Evolutionary conservation across 1,284 basidiomycete genomes (phyloP).

Genomic region (Malassezia caprae): DNA sequence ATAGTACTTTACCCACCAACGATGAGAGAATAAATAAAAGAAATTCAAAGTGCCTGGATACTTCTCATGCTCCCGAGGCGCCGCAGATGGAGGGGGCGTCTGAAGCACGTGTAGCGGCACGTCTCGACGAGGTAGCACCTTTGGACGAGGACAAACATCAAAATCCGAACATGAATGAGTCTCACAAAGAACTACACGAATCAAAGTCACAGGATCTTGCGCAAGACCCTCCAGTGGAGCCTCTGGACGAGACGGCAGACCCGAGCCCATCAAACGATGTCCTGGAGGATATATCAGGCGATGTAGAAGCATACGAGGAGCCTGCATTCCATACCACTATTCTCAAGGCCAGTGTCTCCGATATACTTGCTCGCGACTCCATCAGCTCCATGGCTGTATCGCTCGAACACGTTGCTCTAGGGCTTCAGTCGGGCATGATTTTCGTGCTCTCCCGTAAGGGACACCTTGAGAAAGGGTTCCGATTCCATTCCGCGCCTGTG

Average conservation of each 20-base stretch:
- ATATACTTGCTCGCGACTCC: constrained; percentile 74
- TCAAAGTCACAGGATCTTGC: too few relatives aligned
- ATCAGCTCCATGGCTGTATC: constrained; percentile 56
- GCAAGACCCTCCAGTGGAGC: background rate
- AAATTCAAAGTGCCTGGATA: background rate
- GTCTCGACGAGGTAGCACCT: too few relatives aligned
- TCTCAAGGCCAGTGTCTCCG: constrained; percentile 63
- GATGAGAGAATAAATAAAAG: background rate
- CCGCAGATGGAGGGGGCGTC: background rate
- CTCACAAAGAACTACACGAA: too few relatives aligned
- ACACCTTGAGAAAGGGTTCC: constrained; percentile 75
- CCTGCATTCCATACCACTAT: constrained; percentile 75
- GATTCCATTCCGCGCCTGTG: constrained; percentile 82
- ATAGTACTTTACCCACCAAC: background rate
- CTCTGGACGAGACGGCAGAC: background rate
- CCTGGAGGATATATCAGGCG: background rate
- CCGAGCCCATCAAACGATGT: background rate
- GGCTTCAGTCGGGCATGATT: constrained; percentile 82
- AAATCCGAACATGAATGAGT: too few relatives aligned
- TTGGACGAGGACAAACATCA: too few relatives aligned
- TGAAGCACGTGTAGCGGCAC: too few relatives aligned
- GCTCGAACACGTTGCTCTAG: constrained; percentile 58
- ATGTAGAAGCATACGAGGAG: constrained; percentile 17
- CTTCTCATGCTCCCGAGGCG: background rate
- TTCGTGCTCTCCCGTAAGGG: constrained; percentile 74